Evolutionary conservation across 352 stramenopile genomes (phyloP).

Genomic region (Phytophthora quininea): DNA sequence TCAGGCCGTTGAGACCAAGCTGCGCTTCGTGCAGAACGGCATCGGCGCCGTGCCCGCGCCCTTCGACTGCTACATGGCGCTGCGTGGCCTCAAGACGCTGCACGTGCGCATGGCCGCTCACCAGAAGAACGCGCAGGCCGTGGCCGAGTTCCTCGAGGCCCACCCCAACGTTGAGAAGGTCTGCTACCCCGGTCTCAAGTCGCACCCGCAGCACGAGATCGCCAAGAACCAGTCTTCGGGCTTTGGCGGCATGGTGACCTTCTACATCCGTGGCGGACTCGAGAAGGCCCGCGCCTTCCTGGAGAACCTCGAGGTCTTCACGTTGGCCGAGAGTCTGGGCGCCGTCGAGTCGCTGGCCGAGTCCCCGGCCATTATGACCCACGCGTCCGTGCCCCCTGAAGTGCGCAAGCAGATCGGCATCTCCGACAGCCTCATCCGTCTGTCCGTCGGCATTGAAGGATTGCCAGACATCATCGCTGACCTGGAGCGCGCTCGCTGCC

Average conservation of each 20-base stretch:
- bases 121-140: conserved; percentile 92
- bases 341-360: conserved; percentile 94
- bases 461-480: conserved; percentile 92
- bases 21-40: conserved; percentile 94
- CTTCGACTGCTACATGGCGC: conserved; percentile 94
- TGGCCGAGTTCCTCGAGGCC: conserved; percentile 90
- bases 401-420: conserved; percentile 90
- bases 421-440: conserved; percentile 92
- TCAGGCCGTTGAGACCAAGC: conserved; percentile 93
- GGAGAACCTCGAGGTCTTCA: conserved; percentile 92
- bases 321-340: conserved; percentile 94
- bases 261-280: conserved; percentile 92
- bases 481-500: conserved; percentile 76
- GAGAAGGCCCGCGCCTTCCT: conserved; percentile 91
- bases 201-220: conserved; percentile 90
- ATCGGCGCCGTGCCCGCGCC: conserved; percentile 92
- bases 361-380: conserved; percentile 95
- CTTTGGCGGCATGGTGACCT: conserved; percentile 90
- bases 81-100: conserved; percentile 96
- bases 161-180: conserved; percentile 93
- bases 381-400: conserved; percentile 91
- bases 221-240: conserved; percentile 80
- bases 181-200: conserved; percentile 90
- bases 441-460: conserved; percentile 93
- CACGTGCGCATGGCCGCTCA: conserved; percentile 94